Conservation (phyloP, 2,329 filamentous ascomycete species). For the Aspergillus versicolor region DNA sequence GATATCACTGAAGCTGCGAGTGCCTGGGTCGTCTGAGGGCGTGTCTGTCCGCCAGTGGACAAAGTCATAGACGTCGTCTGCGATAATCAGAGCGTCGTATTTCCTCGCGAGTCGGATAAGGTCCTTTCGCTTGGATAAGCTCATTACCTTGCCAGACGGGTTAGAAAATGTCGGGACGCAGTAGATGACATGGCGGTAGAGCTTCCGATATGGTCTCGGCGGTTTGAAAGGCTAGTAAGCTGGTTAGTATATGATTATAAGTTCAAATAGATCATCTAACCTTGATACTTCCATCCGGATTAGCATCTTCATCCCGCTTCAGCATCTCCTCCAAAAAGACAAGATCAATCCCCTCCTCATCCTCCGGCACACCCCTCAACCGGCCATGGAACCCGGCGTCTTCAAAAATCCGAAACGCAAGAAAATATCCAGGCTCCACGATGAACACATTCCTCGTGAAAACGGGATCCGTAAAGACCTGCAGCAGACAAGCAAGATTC, state of each 20-base stretch:
- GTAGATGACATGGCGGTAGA: slow-evolving; percentile 87
- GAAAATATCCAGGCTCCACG: slow-evolving; percentile 77
- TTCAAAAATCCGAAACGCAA: slow-evolving; percentile 82
- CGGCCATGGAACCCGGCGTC: slow-evolving; percentile 72
- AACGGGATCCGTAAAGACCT: slow-evolving; percentile 75
- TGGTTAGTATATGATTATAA: no score
- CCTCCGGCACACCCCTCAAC: slow-evolving; percentile 71
- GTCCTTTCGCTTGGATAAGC: no score
- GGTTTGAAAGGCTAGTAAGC: slow-evolving; percentile 50
- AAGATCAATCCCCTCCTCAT: slow-evolving; percentile 73
- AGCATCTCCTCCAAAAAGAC: slow-evolving; percentile 56
- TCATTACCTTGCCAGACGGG: slow-evolving; percentile 54
- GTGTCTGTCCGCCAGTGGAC: no score
- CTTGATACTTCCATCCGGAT: no score
- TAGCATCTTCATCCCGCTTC: slow-evolving; percentile 45
- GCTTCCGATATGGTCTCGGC: slow-evolving; percentile 64
- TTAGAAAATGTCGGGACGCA: slow-evolving; percentile 86
- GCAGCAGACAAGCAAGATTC: slow-evolving; percentile 72
- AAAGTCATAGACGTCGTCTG: no score
- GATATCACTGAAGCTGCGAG: no score
- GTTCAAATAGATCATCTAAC: no score
- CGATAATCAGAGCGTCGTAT: no score
- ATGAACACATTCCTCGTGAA: slow-evolving; percentile 77
- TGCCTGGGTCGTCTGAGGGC: no score
- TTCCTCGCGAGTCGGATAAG: no score